Conservation (phyloP, 352 stramenopile genomes). For the Globisporangium megalacanthum region DNA sequence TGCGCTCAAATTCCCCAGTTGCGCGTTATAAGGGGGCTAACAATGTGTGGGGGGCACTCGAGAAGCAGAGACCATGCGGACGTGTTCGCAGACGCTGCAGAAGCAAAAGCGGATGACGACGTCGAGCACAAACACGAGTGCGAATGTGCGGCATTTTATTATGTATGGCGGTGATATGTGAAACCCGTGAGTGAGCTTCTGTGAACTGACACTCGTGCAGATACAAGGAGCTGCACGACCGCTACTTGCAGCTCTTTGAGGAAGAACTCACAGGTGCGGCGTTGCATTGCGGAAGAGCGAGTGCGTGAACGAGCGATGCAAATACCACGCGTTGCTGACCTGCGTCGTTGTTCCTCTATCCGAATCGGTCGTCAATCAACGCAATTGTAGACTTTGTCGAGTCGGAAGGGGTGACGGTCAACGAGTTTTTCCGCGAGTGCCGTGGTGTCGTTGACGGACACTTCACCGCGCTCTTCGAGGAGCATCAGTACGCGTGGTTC, state of each 20-base stretch:
- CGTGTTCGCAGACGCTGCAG: constrained; percentile 48
- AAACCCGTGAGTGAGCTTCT: too few relatives aligned
- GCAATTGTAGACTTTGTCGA: constrained; percentile 48
- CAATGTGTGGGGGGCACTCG: neutral
- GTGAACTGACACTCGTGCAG: constrained; percentile 7
- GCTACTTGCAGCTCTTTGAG: constrained; percentile 72
- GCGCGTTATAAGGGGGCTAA: neutral
- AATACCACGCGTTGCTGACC: neutral
- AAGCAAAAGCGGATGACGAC: constrained; percentile 53
- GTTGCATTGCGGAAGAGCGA: neutral
- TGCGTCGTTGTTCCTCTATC: neutral
- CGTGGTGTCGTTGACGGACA: constrained; percentile 57
- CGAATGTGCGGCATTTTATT: neutral
- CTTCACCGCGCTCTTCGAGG: constrained; percentile 55
- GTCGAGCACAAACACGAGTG: constrained; percentile 79
- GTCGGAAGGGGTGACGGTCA: constrained; percentile 48
- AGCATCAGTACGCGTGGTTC: constrained; percentile 66
- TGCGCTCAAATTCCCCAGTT: neutral
- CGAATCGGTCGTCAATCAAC: neutral
- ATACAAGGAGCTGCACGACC: constrained; percentile 71
- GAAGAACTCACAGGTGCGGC: constrained; percentile 36
- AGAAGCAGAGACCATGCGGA: constrained; percentile 42
- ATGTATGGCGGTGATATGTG: neutral
- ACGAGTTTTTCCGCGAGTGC: constrained; percentile 72
- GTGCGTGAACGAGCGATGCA: neutral